Evolutionary conservation across 371 early-diverging fungal genomes (phyloP).

Genomic region (Haplosporangium sp.): DNA sequence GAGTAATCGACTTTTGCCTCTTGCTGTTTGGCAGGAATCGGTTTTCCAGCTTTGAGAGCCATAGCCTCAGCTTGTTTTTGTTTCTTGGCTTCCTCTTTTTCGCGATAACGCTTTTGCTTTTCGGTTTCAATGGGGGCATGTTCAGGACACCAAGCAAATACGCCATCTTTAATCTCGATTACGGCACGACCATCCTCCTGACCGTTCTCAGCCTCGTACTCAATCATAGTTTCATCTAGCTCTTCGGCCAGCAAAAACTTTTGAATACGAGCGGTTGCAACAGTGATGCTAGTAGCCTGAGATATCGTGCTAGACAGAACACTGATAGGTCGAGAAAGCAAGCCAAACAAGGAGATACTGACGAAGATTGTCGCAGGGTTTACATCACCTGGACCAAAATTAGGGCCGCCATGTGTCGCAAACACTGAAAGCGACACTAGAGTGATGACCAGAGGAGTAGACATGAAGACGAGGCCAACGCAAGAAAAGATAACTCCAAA

Average conservation of each 20-base stretch:
- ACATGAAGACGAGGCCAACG: slow-evolving; percentile 22
- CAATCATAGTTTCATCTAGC: slow-evolving; percentile 47
- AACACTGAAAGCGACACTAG: slow-evolving; percentile 38
- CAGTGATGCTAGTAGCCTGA: slow-evolving; percentile 25
- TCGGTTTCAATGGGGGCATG: slow-evolving; percentile 26
- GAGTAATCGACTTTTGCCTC: slow-evolving; percentile 15
- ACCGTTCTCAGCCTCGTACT: slow-evolving; percentile 10
- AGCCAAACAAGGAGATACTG: slow-evolving; percentile 29
- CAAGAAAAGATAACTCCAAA: slow-evolving; percentile 22
- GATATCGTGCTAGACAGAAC: slow-evolving; percentile 26
- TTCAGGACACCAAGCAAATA: slow-evolving; percentile 43
- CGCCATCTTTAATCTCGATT: slow-evolving; percentile 29
- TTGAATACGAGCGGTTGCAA: slow-evolving; percentile 61
- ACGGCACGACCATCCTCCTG: slow-evolving; percentile 2
- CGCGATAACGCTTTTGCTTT: slow-evolving; percentile 22
- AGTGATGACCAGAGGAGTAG: slow-evolving; percentile 59
- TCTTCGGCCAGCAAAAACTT: slow-evolving; percentile 73
- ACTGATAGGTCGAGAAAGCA: slow-evolving; percentile 35
- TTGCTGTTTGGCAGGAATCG: slow-evolving; percentile 9
- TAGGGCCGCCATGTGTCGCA: slow-evolving; percentile 28
- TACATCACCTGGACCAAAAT: slow-evolving; percentile 26
- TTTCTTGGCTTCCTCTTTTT: slow-evolving; percentile 32
- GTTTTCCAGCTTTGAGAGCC: slow-evolving; percentile 27
- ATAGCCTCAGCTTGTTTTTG: slow-evolving; percentile 9
- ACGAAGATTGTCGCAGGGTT: slow-evolving; percentile 42